Evolutionary conservation across 2,329 filamentous ascomycete genomes (phyloP).

Genomic region (Lachnellula cervina): DNA sequence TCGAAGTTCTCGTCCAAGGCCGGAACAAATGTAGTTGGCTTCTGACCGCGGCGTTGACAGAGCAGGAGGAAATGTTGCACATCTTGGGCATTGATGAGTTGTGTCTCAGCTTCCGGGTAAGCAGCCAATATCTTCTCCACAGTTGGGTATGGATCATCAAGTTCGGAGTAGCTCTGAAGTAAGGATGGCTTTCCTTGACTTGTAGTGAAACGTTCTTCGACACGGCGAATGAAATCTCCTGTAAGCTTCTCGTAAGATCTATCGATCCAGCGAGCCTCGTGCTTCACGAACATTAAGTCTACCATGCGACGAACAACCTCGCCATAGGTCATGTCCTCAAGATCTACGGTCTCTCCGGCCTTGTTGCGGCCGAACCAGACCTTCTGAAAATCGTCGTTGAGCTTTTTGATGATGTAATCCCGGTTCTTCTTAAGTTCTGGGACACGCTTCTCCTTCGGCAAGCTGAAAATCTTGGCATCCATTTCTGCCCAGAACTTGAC

Average conservation of each 20-base stretch:
- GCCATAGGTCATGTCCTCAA: constrained; percentile 93
- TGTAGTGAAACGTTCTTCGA: constrained; percentile 93
- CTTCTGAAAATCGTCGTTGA: constrained; percentile 95
- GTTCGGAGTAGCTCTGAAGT: constrained; percentile 84
- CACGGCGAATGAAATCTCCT: constrained; percentile 91
- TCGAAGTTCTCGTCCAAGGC: constrained; percentile 96
- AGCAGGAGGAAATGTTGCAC: constrained; percentile 94
- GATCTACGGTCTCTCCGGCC: constrained; percentile 72
- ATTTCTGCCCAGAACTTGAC: constrained; percentile 97
- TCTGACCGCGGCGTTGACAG: constrained; percentile 87
- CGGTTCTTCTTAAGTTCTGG: constrained; percentile 83
- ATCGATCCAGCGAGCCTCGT: constrained; percentile 89
- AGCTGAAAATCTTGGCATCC: constrained; percentile 95
- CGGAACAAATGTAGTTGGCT: constrained; percentile 94
- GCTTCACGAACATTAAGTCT: constrained; percentile 85
- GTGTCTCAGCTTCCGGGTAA: constrained; percentile 81
- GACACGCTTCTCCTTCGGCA: constrained; percentile 87
- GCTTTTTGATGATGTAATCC: constrained; percentile 88
- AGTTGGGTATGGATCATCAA: constrained; percentile 73
- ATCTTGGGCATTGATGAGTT: constrained; percentile 97
- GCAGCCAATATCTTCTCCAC: constrained; percentile 74
- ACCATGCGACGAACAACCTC: constrained; percentile 85
- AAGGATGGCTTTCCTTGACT: constrained; percentile 67
- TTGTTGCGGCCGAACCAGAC: constrained; percentile 92
- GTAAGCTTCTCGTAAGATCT: constrained; percentile 75